Conservation (phyloP, 2,329 filamentous ascomycete genomes). For the Bertia moriformis region DNA sequence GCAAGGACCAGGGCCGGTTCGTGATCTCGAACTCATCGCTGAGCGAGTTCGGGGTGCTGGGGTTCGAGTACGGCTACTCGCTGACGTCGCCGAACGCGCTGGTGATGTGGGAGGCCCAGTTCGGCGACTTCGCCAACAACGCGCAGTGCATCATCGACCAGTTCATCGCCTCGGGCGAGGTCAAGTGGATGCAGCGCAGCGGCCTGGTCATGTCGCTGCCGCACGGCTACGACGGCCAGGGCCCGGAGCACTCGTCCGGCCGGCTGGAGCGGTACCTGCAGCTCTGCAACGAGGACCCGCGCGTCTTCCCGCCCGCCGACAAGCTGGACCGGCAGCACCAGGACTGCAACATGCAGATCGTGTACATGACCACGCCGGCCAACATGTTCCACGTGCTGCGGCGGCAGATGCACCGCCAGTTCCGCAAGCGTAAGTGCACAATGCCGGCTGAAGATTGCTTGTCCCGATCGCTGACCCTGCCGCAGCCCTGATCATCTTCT, state of each 20-base stretch:
- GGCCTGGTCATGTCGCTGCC: slow-evolving; percentile 92
- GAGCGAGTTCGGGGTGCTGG: slow-evolving; percentile 58
- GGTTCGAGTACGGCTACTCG: slow-evolving; percentile 98
- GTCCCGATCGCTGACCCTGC: slow-evolving; percentile 10
- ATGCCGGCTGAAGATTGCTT: slow-evolving; percentile 3
- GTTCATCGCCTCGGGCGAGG: slow-evolving; percentile 93
- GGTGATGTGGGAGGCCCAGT: slow-evolving; percentile 99
- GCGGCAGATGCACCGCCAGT: slow-evolving; percentile 96
- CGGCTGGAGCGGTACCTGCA: slow-evolving; percentile 95
- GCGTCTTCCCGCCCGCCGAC: slow-evolving; percentile 73
- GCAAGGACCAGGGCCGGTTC: neutral
- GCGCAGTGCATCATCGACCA: slow-evolving; percentile 98
- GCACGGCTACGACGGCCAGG: slow-evolving; percentile 95
- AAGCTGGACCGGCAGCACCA: slow-evolving; percentile 95
- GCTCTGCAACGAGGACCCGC: slow-evolving; percentile 92
- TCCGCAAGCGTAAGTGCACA: slow-evolving; percentile 96
- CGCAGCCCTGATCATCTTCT: slow-evolving; percentile 84
- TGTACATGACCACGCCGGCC: slow-evolving; percentile 87
- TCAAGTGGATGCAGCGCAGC: slow-evolving; percentile 97
- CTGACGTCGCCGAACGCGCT: slow-evolving; percentile 90
- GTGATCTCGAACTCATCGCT: slow-evolving; percentile 11
- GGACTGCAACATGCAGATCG: slow-evolving; percentile 98
- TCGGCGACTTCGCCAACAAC: slow-evolving; percentile 99
- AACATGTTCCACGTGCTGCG: slow-evolving; percentile 95
- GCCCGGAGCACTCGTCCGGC: slow-evolving; percentile 93